Base-by-base conservation (phyloP, 441 rosid genomes). In the Cnidoscolus chayamansa region DNA sequence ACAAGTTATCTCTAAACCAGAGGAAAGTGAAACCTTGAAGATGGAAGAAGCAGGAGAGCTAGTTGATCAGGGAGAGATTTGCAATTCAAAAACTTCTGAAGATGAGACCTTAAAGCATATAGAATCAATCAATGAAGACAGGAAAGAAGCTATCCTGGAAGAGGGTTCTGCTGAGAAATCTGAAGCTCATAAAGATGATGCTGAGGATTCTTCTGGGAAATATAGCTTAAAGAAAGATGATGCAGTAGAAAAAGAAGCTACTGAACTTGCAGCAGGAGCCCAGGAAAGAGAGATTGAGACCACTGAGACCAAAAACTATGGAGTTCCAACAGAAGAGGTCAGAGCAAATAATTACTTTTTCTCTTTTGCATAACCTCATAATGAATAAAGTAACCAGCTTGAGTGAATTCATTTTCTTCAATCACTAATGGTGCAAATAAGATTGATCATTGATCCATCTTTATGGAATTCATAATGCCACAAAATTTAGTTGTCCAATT, bases 141-240 rank as follows among this genome's bases (percentile, higher is more conserved):
- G 43, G 68, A 72, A 74, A 67, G 75, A 74, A 63, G 72, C 17
- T 58, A 60, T 53, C 63, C 53, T 50, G 43, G 80, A 74, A 77
- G 80, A 66, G 62, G 48, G 47, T 4, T 31, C 66, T 62, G 45
- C 74, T 13, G 55, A 68, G 67, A 74, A 72, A 74, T 54, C 40
- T 43, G 81, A 65, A 68, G 74, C 45, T 19, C 43, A 80, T 63
- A 81, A 72, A 68, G 75, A 20, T 72, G 30, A n/a, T 65, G 58
- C 55, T 40, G 79, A 66, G 62, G 48, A 51, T 4, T 31, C 68
- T 62, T 30, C 74, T 13, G 55, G 65, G 64, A 74, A 72, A 70
- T 54, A 25, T 43, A 77, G 70, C 73, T 77, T 72, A 61, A 53
- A 80, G 65, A 82, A 72, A 68, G 75, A 20, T 72, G 30, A n/a